Evolutionary conservation across 2,329 filamentous ascomycete species (phyloP), one percentile per base, ranked within the genome.

Genomic region (Trichoderma sp.): DNA sequence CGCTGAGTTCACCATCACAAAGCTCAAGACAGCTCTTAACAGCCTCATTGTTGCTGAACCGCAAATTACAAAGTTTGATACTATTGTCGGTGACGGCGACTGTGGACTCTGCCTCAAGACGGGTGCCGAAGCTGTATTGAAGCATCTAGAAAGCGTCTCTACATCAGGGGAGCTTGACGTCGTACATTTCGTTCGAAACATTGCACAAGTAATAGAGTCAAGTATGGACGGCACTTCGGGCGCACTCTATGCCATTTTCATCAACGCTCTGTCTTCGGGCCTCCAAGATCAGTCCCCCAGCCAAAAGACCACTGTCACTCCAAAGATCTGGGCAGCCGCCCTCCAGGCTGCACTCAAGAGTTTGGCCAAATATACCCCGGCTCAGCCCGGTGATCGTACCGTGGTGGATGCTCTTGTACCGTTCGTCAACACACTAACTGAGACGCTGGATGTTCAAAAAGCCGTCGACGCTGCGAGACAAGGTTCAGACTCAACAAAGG

Each of bases 201-300:
- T 71, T 59, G 87, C 87, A 68, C 83, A 84, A 34, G 84, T 89
- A 1, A 87, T 92, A 18, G 90, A 92, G 76, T 85, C 84, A 58
- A 86, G 82, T 68, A 92, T 93, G 90, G 90, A 92, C 75, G 91
- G 90, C 61, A 92, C 90, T 7, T 90, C 88, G 0, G 90, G 90
- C 43, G 90, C 90, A 16, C 84, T 93, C 58, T 92, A 91, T 77
- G 88, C 89, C 63, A 93, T 94, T 73, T 93, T 91, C 81, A 79
- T 93, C 59, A 92, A 92, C 73, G 87, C 91, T 0, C 83, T 94
- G 2, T 86, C 87, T 18, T 84, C 70, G 6, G 68, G 73, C 5
- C 65, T 73, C 6, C 70, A 71, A 34, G 39, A 39, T 11, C 64
- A 63, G 21, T 28, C 69, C 7, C 6, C 16, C 10, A 58, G 54